phyloP scores from a whole-genome alignment of 305 asterid genomes.

The Fraxinus sp. region DNA sequence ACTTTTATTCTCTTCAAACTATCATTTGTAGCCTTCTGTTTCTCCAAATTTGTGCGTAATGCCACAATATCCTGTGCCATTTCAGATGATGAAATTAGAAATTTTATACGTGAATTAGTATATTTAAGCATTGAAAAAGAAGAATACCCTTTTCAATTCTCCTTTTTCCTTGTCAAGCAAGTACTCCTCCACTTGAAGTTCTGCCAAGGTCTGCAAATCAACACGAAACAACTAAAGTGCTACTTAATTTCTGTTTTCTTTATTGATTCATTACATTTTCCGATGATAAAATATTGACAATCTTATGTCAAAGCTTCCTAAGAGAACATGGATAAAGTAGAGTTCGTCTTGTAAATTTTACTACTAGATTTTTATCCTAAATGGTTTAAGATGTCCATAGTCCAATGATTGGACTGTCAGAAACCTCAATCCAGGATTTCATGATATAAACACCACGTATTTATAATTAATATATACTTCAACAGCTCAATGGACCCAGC shows the following conservation, averaged over 20 bases:
- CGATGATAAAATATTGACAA: neutral
- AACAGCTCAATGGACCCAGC: neutral
- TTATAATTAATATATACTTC: neutral
- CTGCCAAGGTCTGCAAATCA: conserved; percentile 58
- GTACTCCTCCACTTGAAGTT: conserved; percentile 70
- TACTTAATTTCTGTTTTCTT: neutral
- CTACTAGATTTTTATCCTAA: neutral
- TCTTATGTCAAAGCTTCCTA: neutral
- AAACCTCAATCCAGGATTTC: neutral
- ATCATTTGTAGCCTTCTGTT: conserved; percentile 48
- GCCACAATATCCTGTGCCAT: conserved; percentile 52
- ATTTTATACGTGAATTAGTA: neutral
- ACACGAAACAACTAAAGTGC: neutral
- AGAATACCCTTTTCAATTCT: conserved; percentile 65
- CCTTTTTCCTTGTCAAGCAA: conserved; percentile 60
- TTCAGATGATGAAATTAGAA: neutral
- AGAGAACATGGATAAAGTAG: neutral
- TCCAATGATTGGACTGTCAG: neutral
- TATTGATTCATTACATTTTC: neutral
- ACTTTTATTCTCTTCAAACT: conserved; percentile 78
- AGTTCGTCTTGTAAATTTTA: neutral
- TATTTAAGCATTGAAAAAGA: neutral
- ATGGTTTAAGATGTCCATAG: neutral
- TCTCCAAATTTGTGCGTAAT: conserved; percentile 50
- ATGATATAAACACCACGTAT: neutral